These are phyloP conservation scores for Amphicarpaea edgeworthii DNA, from an alignment of 306 rosid species.

Conservation along the genomic window DNA sequence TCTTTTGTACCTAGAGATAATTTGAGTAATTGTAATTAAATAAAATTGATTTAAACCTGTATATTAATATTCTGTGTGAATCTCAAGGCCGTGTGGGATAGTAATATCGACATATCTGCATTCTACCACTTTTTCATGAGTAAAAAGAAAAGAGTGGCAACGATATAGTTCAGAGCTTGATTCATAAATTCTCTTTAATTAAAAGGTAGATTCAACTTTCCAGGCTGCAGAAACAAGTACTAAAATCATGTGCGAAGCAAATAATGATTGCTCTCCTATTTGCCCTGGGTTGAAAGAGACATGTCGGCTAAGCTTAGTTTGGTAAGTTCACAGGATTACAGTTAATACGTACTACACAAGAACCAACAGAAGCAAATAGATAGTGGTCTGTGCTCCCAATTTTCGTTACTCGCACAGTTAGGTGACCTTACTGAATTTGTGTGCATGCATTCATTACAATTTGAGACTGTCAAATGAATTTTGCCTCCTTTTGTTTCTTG, in stretches of 20 bases:
- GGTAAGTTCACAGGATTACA: slow-evolving; percentile 3
- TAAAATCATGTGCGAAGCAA: slow-evolving; percentile 36
- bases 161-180: not conserved
- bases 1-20: no score
- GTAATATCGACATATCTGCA: no score
- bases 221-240: slow-evolving; percentile 31
- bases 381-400: not conserved
- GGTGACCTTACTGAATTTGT: not conserved
- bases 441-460: not conserved
- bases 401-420: slow-evolving; percentile 4
- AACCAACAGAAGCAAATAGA: not conserved
- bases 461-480: not conserved
- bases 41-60: no score
- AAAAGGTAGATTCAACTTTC: slow-evolving; percentile 30
- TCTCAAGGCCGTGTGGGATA: no score
- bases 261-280: slow-evolving; percentile 34
- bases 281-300: slow-evolving; percentile 1
- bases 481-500: not conserved
- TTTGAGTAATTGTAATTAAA: no score
- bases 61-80: no score
- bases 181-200: not conserved
- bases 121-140: no score
- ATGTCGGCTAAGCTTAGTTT: slow-evolving; percentile 14
- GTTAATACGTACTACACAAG: not conserved
- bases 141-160: no score